Conservation (phyloP, 176 grass and related monocot species). For the Coix lacrymajobi region DNA sequence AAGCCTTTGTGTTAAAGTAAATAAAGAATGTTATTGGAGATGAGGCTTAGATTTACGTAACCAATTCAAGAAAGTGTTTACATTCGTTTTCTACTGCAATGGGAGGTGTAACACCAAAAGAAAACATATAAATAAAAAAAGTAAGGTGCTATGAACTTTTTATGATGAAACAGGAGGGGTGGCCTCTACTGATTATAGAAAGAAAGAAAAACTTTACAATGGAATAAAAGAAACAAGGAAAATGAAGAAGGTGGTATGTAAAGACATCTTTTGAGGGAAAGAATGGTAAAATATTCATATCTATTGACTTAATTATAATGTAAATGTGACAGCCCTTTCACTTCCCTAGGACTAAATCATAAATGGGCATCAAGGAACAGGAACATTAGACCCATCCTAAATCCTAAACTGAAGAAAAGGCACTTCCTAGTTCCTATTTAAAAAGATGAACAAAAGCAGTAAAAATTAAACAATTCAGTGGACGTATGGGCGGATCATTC, state of each 20-base stretch:
- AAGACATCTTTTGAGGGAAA: background rate
- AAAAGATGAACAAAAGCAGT: background rate
- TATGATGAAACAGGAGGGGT: background rate
- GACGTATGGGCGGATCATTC: no score
- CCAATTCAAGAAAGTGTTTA: background rate
- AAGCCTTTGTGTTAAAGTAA: background rate
- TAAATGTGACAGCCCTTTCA: background rate
- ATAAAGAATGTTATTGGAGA: background rate
- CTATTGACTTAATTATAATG: background rate
- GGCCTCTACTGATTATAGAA: background rate
- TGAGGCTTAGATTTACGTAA: background rate
- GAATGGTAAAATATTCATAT: background rate
- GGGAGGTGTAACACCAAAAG: background rate
- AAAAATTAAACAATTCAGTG: background rate
- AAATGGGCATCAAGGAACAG: background rate
- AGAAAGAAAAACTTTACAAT: background rate
- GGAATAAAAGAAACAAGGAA: background rate
- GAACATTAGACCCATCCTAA: constrained; percentile 5
- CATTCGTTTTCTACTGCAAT: background rate
- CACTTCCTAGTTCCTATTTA: background rate
- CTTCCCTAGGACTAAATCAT: background rate
- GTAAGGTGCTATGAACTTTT: background rate
- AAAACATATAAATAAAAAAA: background rate
- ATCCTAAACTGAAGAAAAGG: constrained; percentile 2
- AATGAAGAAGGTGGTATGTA: background rate